These are phyloP conservation scores for Dactylellina parvicollis DNA, from an alignment of 2,329 filamentous ascomycete species.

Conservation along the genomic window DNA sequence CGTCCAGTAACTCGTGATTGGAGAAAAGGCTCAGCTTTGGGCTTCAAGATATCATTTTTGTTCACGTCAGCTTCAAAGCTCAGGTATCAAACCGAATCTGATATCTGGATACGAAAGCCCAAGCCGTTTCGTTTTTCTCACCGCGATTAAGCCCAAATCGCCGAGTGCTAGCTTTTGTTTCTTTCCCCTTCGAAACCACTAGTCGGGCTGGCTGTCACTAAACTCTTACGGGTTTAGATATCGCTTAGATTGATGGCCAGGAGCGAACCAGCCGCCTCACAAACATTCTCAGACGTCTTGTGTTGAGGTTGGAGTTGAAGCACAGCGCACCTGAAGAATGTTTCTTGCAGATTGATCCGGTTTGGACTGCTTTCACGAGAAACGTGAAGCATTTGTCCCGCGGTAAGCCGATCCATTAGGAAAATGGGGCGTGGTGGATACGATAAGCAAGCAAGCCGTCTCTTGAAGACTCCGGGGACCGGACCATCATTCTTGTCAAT, in stretches of 20 bases:
- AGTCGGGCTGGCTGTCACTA: constrained; percentile 14
- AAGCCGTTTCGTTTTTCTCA: neutral
- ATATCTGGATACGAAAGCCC: neutral
- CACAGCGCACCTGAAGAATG: constrained; percentile 16
- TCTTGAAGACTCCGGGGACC: constrained; percentile 8
- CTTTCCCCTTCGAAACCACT: constrained; percentile 22
- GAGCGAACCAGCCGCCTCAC: constrained; percentile 27
- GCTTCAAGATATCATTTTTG: neutral
- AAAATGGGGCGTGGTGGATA: constrained; percentile 23
- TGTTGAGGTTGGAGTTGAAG: constrained; percentile 27
- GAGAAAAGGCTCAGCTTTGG: constrained; percentile 29
- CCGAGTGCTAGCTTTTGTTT: no score
- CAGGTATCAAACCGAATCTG: neutral
- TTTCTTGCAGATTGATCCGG: constrained; percentile 36
- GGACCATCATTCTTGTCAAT: constrained; percentile 32
- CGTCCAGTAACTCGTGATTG: constrained; percentile 30
- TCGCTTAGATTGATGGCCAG: constrained; percentile 30
- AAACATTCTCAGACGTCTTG: neutral
- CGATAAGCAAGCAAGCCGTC: constrained; percentile 23
- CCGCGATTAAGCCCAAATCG: no score
- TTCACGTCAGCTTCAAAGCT: constrained; percentile 5
- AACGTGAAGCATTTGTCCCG: constrained; percentile 10
- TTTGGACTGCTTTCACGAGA: constrained; percentile 3
- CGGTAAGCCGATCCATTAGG: constrained; percentile 45
- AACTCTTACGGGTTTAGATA: constrained; percentile 26